A percentile compares a stretch with the other conserved stretches of the same genome.
Evolutionary conservation across 208 protist species (phyloP).

Genomic region (Naegleria fowleri): DNA sequence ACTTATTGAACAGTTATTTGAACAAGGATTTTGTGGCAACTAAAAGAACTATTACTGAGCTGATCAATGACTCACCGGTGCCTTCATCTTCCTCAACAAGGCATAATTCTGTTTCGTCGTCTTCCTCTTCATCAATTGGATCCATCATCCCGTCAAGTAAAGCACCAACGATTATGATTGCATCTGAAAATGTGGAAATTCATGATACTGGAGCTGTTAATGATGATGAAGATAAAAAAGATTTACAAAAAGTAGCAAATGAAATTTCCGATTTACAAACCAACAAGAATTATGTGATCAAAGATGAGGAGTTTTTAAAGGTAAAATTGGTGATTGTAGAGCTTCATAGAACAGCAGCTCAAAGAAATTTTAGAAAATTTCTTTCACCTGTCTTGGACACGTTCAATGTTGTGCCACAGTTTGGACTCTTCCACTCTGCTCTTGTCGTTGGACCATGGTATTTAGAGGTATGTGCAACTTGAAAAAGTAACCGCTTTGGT

Average conservation of each 20-base stretch:
- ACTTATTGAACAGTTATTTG: neutral
- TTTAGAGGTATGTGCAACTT: neutral
- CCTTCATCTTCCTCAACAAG: neutral
- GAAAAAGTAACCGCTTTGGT: too few species aligned
- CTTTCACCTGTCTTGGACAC: neutral
- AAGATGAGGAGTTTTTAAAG: neutral
- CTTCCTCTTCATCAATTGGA: neutral
- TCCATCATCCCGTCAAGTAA: neutral
- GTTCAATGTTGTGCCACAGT: neutral
- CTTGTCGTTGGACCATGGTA: slow-evolving; percentile 23
- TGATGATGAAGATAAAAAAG: neutral
- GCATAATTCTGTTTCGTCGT: too few species aligned
- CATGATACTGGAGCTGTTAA: neutral
- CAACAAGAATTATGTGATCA: neutral
- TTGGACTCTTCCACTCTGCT: slow-evolving; percentile 6
- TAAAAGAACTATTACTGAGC: neutral
- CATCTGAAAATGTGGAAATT: neutral
- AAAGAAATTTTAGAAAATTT: slow-evolving; percentile 1
- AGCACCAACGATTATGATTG: neutral
- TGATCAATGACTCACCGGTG: neutral
- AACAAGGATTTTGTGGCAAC: slow-evolving; percentile 10
- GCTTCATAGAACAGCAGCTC: neutral
- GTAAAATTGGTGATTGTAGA: slow-evolving; percentile 11
- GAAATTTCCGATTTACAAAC: neutral
- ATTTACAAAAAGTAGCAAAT: neutral